Conservation (phyloP, 495 filamentous ascomycete species). For the Chaetomidium leptoderma region DNA sequence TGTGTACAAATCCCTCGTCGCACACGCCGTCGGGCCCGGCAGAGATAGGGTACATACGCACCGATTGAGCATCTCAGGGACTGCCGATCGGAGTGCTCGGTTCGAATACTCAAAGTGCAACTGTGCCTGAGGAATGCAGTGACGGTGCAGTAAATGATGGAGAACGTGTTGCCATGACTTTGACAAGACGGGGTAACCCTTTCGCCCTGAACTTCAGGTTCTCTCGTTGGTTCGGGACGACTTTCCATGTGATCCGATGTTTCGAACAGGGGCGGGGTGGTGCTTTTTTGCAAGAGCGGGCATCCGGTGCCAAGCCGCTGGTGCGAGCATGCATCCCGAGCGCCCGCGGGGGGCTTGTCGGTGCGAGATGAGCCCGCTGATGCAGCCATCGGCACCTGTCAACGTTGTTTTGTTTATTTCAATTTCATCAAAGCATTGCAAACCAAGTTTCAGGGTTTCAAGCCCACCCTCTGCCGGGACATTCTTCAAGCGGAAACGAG, state of each 20-base stretch:
- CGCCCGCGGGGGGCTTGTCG: not conserved
- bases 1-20: constrained; percentile 5
- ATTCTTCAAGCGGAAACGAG: not conserved
- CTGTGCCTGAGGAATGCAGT: not conserved
- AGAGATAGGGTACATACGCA: not conserved
- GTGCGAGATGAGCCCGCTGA: not conserved
- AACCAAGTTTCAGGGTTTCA: not conserved
- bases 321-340: constrained; percentile 10
- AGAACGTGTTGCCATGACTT: not conserved
- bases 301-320: constrained; percentile 13
- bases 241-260: not conserved
- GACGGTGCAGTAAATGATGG: constrained; percentile 2
- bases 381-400: not conserved
- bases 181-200: not conserved
- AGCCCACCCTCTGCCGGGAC: not conserved
- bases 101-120: not conserved
- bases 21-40: constrained; percentile 6
- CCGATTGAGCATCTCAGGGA: not conserved
- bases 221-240: not conserved
- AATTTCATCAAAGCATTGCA: not conserved
- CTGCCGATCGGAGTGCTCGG: constrained; percentile 3
- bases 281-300: constrained; percentile 12
- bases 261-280: constrained; percentile 13
- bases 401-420: not conserved
- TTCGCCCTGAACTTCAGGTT: not conserved